Evolutionary conservation across 75 land plant species (phyloP), one percentile per base, ranked within the genome.

Genomic region (Ceratopteris richardii): DNA sequence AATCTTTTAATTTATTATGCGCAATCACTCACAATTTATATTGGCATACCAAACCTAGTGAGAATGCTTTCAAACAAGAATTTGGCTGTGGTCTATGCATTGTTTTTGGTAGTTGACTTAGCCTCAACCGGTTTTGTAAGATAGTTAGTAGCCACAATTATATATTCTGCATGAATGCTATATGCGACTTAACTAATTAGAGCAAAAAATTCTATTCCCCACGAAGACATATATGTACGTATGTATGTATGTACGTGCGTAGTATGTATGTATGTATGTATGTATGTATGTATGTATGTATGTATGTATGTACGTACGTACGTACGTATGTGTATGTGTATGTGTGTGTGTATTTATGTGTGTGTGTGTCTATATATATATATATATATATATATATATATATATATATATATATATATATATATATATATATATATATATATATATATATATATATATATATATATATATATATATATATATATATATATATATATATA

Each of bases 261-360:
- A 14, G 42, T 40, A 40, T 40, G 42, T 40, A 40, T 40, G 42
- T 40, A 40, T 40, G 42, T 14, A 40, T 40, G 42, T 40, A 40
- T 40, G 42, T 40, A 40, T 40, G 42, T 40, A 9, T 40, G 42
- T 14, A 9, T 40, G 42, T 40, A 40, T 40, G 42, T 40, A 40
- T 40, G 9, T 14, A 40, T 40, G 9, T 14, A 40, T 40, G 9
- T 14, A 40, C 14, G 9, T 14, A 40, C 14, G 42, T 14, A 40
- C 14, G 42, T 40, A 14, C 14, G 42, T 40, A 40, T 40, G 42
- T 40, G 42, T 40, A 40, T 14, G 42, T 14, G 14, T 40, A 14
- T 14, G 14, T 40, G 42, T 14, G 14, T 40, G 14, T 40, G 42
- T 40, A 14, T 40, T 9, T 40, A 14, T 40, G 42, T 40, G 9